Conservation (phyloP, 1,284 basidiomycete species). For the Amylostereum chailletii region DNA sequence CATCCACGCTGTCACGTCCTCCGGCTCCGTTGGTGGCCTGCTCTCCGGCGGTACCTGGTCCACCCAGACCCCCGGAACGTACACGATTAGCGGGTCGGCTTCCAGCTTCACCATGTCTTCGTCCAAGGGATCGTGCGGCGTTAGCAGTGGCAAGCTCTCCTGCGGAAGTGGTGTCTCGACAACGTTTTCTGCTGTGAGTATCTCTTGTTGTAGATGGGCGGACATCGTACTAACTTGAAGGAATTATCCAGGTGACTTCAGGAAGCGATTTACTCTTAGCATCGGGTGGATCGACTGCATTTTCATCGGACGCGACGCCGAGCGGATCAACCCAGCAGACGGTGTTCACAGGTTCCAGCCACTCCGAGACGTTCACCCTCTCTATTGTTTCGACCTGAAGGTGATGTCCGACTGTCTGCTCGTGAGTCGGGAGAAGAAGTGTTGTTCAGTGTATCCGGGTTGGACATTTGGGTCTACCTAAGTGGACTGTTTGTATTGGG, state of each 20-base stretch:
- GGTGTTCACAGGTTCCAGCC: slow-evolving; percentile 39
- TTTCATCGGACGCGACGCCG: slow-evolving; percentile 42
- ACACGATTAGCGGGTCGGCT: slow-evolving; percentile 21
- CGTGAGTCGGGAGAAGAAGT: no score
- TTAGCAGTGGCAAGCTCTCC: slow-evolving; percentile 21
- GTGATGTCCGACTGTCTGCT: neutral
- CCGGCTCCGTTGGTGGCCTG: slow-evolving; percentile 22
- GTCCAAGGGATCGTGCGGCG: slow-evolving; percentile 31
- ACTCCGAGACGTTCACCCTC: slow-evolving; percentile 35
- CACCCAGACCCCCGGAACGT: slow-evolving; percentile 27
- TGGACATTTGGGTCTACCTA: no score
- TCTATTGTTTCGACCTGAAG: slow-evolving; percentile 25
- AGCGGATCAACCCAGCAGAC: slow-evolving; percentile 42
- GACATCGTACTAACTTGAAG: neutral
- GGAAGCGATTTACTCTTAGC: slow-evolving; percentile 40
- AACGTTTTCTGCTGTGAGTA: slow-evolving; percentile 42
- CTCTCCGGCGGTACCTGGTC: slow-evolving; percentile 30
- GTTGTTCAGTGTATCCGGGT: no score
- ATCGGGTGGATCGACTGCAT: slow-evolving; percentile 41
- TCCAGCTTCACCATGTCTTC: slow-evolving; percentile 28
- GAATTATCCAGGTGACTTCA: slow-evolving; percentile 31
- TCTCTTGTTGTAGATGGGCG: neutral
- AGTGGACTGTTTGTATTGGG: no score
- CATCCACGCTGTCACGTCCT: slow-evolving; percentile 21
- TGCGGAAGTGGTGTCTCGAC: slow-evolving; percentile 29